A percentile compares a stretch with the other conserved stretches of the same genome.
Evolutionary conservation across 2,329 filamentous ascomycete genomes (phyloP).

Genomic region (Calonectria pseudoturangicola): DNA sequence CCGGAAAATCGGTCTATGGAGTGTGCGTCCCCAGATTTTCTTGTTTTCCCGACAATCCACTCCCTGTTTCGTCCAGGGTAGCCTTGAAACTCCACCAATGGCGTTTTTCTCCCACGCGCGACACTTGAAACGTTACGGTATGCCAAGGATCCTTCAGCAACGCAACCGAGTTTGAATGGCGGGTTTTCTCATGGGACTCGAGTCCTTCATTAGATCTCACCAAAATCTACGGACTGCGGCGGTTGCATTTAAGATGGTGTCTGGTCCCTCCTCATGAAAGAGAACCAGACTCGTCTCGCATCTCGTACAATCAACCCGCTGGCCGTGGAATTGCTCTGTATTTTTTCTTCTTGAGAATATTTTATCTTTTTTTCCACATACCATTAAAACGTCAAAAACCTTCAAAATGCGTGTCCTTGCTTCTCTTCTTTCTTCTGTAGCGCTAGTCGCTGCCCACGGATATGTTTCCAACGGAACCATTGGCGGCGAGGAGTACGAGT

Average conservation of each 20-base stretch:
- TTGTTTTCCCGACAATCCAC: constrained; percentile 26
- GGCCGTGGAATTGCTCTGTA: constrained; percentile 31
- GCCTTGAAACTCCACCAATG: constrained; percentile 46
- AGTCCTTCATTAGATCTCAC: constrained; percentile 39
- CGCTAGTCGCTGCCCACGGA: constrained; percentile 68
- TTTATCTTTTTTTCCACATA: constrained; percentile 18
- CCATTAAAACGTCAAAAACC: constrained; percentile 4
- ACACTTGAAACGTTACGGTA: constrained; percentile 43
- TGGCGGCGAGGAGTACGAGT: constrained; percentile 58
- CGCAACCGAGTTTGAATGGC: constrained; percentile 45
- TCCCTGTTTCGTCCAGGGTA: constrained; percentile 35
- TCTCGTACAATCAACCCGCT: constrained; percentile 28
- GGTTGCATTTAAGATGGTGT: constrained; percentile 42
- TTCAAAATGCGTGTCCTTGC: constrained; percentile 50
- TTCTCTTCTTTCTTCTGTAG: constrained; percentile 58
- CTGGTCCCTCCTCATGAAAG: not conserved
- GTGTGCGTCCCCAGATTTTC: constrained; percentile 38
- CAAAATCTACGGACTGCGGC: not conserved
- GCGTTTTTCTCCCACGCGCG: constrained; percentile 34
- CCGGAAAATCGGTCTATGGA: constrained; percentile 35
- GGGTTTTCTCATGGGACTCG: constrained; percentile 40
- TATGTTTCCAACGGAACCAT: constrained; percentile 68
- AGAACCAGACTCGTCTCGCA: constrained; percentile 38
- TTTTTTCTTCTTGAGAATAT: constrained; percentile 1
- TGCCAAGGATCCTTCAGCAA: constrained; percentile 32